Evolutionary conservation across 805 yeast species (phyloP), one percentile per base, ranked within the genome.

Genomic region (Kodamaea leandrae): DNA sequence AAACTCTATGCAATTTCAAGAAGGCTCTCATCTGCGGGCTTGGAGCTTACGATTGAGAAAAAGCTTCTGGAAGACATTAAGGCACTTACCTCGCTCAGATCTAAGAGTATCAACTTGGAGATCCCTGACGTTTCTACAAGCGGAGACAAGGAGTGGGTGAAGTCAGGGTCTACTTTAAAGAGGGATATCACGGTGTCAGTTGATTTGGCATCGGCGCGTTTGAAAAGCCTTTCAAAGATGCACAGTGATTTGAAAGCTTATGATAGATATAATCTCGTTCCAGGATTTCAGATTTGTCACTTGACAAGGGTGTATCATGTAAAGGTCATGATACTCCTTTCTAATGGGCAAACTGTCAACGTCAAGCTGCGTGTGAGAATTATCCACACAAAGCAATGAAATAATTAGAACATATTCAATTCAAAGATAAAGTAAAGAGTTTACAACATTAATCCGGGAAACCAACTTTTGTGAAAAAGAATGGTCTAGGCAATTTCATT

Each of bases 201-300:
- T 3, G 32, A 36, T 14, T 27, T 36, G 25, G 27, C 16, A 4
- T 19, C 4, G 12, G 32, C 39, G 18, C 30, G 24, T 17, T 26
- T 27, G 2, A 36, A 36, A 17, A 24, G 24, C 10, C 32, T 16
- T n/a, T 10, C 10, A 4, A 36, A 27, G 24, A 27, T 17, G 16
- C n/a, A n/a, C n/a, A n/a, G n/a, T n/a, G 13, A 5, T 2, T 15
- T 12, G 9, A 29, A 20, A 15, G 6, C 25, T 21, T 39, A 32
- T 14, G 42, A 39, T 21, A 13, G 25, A 19, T 19, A 20, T 17
- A 32, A 21, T 8, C 27, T 39, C 23, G 26, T 33, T 12, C 42
- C 42, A 9, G 32, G 19, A 20, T 39, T 32, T 24, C 42, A 39
- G 21, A 32, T 23, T 8, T 39, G 42, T n/a, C 32, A 39, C 13